Conservation (phyloP, 2,329 filamentous ascomycete genomes). For the Sphaerulina musiva region DNA sequence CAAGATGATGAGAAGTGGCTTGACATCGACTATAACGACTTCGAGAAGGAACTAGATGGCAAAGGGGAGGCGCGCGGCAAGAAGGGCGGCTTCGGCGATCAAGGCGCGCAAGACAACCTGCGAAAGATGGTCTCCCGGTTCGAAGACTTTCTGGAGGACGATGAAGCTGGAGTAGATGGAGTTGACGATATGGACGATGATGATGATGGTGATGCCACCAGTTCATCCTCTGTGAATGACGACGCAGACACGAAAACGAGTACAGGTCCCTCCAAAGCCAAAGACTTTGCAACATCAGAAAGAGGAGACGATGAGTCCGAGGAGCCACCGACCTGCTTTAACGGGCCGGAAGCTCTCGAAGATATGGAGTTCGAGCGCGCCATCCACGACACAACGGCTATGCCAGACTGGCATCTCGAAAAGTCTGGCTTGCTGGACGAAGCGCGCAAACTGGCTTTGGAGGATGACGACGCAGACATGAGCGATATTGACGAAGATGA, state of each 20-base stretch:
- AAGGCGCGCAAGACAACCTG: conserved; percentile 64
- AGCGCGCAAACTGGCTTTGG: conserved; percentile 33
- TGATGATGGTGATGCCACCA: conserved; percentile 48
- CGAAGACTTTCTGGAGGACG: conserved; percentile 82
- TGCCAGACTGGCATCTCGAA: conserved; percentile 42
- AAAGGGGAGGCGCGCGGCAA: conserved; percentile 11
- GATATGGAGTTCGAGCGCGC: conserved; percentile 78
- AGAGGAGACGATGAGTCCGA: conserved; percentile 41
- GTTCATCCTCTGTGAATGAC: conserved; percentile 27
- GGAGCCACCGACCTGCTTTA: conserved; percentile 23
- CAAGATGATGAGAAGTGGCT: conserved; percentile 87
- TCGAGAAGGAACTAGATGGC: conserved; percentile 69
- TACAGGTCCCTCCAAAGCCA: not conserved
- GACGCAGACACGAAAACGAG: not conserved
- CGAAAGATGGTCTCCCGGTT: conserved; percentile 92
- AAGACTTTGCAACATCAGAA: not conserved
- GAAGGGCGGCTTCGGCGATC: conserved; percentile 52
- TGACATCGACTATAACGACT: conserved; percentile 82
- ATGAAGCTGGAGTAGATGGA: conserved; percentile 71
- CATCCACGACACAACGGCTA: conserved; percentile 89
- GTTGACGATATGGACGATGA: conserved; percentile 63
- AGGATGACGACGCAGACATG: conserved; percentile 40
- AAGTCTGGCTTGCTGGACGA: conserved; percentile 32
- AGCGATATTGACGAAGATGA: conserved; percentile 47
- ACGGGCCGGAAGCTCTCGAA: conserved; percentile 68